phyloP scores from a whole-genome alignment of 352 stramenopile genomes.

The Phytophthora chlamydospora region DNA sequence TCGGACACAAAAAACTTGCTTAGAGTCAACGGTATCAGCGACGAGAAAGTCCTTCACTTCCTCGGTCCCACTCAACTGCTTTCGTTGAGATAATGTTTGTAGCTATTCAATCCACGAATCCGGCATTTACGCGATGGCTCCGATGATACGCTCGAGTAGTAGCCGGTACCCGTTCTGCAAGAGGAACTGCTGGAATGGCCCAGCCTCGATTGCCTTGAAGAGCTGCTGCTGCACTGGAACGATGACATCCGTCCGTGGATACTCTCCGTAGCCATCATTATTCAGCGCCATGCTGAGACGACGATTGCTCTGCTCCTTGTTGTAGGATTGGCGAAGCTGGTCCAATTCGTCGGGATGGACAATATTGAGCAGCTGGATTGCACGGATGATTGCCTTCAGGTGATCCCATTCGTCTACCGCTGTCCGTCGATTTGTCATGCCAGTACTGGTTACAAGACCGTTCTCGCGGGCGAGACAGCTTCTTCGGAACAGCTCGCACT shows the following conservation, averaged over 20 bases:
- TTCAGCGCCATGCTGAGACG: conserved; percentile 76
- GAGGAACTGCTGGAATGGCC: conserved; percentile 83
- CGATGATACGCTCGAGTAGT: conserved; percentile 76
- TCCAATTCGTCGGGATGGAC: conserved; percentile 62
- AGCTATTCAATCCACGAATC: conserved; percentile 19
- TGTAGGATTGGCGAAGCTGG: conserved; percentile 65
- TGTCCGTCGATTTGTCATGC: conserved; percentile 39
- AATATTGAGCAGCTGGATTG: conserved; percentile 60
- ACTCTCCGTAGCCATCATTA: conserved; percentile 60
- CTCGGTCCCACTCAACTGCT: conserved; percentile 20
- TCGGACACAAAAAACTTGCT: conserved; percentile 26
- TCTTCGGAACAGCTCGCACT: conserved; percentile 81
- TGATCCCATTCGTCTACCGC: conserved; percentile 84
- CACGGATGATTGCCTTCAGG: conserved; percentile 67
- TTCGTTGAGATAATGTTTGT: conserved; percentile 31
- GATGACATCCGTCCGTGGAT: conserved; percentile 76
- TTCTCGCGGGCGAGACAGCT: conserved; percentile 72
- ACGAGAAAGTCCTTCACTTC: conserved; percentile 11
- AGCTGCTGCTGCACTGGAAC: conserved; percentile 78
- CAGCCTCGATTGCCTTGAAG: conserved; percentile 77
- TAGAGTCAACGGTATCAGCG: conserved; percentile 32
- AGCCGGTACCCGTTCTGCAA: conserved; percentile 72
- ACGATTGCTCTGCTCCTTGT: conserved; percentile 70
- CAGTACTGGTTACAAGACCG: conserved; percentile 38
- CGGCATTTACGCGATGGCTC: conserved; percentile 55